Evolutionary conservation across 2,329 filamentous ascomycete species (phyloP).

Genomic region (Botrytis fabae): DNA sequence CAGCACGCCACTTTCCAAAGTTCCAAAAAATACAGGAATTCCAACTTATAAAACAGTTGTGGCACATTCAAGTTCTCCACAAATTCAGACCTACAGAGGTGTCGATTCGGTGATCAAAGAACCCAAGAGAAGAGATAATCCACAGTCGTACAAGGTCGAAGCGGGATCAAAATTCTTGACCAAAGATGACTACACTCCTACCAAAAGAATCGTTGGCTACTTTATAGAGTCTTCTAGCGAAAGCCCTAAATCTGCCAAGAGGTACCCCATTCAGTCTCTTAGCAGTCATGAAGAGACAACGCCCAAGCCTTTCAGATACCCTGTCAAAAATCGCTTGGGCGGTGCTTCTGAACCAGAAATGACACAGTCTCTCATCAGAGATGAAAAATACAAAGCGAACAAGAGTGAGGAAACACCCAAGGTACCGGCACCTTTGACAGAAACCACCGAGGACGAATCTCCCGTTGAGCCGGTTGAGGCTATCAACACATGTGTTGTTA

Average conservation of each 20-base stretch:
- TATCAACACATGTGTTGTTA: neutral
- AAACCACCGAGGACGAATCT: neutral
- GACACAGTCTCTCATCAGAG: neutral
- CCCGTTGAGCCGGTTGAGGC: neutral
- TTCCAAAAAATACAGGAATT: constrained; percentile 1
- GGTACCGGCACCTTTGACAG: neutral
- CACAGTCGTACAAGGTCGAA: constrained; percentile 1
- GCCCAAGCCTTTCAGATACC: neutral
- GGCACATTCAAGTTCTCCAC: neutral
- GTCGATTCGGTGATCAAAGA: constrained; percentile 17
- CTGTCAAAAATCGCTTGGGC: neutral
- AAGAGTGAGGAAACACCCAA: constrained; percentile 11
- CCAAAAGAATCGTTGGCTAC: constrained; percentile 18
- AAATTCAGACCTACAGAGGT: constrained; percentile 17
- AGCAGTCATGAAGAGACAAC: constrained; percentile 1
- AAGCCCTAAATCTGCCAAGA: neutral
- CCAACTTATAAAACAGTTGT: neutral
- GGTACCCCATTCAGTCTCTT: neutral
- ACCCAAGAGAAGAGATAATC: constrained; percentile 15
- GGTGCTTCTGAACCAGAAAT: constrained; percentile 1
- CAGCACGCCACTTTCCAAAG: neutral
- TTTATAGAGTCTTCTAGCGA: constrained; percentile 3
- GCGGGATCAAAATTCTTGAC: constrained; percentile 11
- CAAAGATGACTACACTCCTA: constrained; percentile 21
- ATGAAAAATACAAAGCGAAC: neutral